Evolutionary conservation across 2,329 filamentous ascomycete genomes (phyloP), one percentile per base, ranked within the genome.

Genomic region (Pseudocercospora crystallina): DNA sequence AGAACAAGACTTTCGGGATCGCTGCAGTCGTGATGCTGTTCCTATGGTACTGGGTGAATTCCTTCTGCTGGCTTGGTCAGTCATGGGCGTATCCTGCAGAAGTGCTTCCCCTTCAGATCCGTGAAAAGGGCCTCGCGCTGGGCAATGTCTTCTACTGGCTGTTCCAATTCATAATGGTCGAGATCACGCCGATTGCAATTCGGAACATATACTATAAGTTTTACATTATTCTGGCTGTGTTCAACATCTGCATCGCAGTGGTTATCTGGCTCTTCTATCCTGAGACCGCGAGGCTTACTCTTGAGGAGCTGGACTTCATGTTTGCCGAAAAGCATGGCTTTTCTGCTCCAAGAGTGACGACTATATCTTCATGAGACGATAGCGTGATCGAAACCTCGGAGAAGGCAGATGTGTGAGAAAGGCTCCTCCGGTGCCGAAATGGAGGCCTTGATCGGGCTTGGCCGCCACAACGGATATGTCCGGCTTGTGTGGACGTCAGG

Each of bases 291-390:
- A 61, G 67, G 29, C 57, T 69, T 8, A 76, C 73, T 0, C 63
- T 77, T 3, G 20, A 76, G 59, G 74, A 77, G 48, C 57, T 77
- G 52, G 70, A 74, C 9, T 76, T 77, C 65, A 62, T 49, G 32
- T 53, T 53, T 14, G 45, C 34, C 34, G 41, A 37, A 20, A 45
- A 37, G 30, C 36, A 53, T 45, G 35, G 39, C 0, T 12, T 41
- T 13, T 13, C 9, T 13, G n/a, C 12, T n/a, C 17, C 2, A 31
- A 14, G 13, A 43, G 29, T 3, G 8, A 29, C 3, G 7, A 13
- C 40, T 13, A 5, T 9, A 8, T 43, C 29, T 26, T 26, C 20
- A 26, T 7, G 20, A 26, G 20, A 26, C 20, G 20, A 26, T 4
- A 4, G 7, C 7, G 20, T 26, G 20, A 26, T 26, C 20, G 7